A percentile compares a stretch with the other conserved stretches of the same genome.
These are phyloP conservation scores for Gossypium trilobum DNA, from an alignment of 441 rosid genomes.

Conservation along the genomic window DNA sequence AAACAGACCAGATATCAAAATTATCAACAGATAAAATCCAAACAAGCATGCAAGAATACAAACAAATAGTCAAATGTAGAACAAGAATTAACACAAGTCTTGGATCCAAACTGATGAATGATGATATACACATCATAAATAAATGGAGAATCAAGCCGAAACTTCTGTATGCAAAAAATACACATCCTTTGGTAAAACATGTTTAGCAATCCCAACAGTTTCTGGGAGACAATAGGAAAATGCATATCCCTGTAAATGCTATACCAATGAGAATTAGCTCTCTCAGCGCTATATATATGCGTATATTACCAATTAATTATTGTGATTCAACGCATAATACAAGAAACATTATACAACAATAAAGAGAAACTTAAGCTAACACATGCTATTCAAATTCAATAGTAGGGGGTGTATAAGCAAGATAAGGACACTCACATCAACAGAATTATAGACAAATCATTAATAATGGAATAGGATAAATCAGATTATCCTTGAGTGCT, in stretches of 20 bases:
- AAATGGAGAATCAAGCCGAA: background rate
- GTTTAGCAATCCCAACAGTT: background rate
- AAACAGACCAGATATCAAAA: too few species aligned
- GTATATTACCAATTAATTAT: background rate
- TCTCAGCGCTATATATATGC: background rate
- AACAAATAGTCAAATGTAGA: background rate
- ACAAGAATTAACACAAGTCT: background rate
- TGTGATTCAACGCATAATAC: background rate
- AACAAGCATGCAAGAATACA: too few species aligned
- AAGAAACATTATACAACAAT: background rate
- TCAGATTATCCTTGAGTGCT: too few species aligned
- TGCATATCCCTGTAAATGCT: background rate
- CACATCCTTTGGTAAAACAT: background rate
- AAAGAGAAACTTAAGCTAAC: background rate
- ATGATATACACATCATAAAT: background rate
- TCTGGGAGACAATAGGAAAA: background rate
- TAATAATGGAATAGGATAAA: too few species aligned
- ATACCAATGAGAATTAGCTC: background rate
- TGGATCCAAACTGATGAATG: background rate
- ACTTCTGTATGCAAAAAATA: background rate
- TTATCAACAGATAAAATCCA: too few species aligned
- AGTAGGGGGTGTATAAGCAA: background rate
- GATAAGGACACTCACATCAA: background rate
- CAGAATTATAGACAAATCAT: background rate
- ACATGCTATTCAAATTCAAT: background rate